Evolutionary conservation across 352 stramenopile species (phyloP).

Genomic region (Pythium vanterpoolii): DNA sequence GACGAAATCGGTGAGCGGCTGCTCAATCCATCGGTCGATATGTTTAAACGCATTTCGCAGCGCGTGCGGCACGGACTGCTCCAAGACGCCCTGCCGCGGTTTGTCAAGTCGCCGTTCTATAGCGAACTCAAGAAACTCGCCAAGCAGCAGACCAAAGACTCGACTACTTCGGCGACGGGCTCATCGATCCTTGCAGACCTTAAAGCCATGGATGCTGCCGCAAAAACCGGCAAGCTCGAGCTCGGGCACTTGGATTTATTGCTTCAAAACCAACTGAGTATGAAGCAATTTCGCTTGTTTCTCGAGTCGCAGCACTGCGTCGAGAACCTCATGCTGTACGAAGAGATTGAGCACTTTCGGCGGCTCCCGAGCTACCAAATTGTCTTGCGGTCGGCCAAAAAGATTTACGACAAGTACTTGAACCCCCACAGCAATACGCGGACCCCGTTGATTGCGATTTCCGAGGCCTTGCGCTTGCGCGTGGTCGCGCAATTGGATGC

Average conservation of each 20-base stretch:
- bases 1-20: conserved; percentile 68
- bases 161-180: too few species aligned
- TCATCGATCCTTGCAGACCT: conserved; percentile 46
- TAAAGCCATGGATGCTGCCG: conserved; percentile 51
- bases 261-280: conserved; percentile 58
- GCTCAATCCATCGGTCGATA: conserved; percentile 70
- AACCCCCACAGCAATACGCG: conserved; percentile 55
- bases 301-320: conserved; percentile 74
- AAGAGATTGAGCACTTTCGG: conserved; percentile 82
- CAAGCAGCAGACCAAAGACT: conserved; percentile 28
- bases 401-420: conserved; percentile 86
- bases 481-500: conserved; percentile 59
- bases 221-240: conserved; percentile 74
- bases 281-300: conserved; percentile 67
- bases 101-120: conserved; percentile 72
- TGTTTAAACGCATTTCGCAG: conserved; percentile 79
- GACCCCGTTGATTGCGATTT: conserved; percentile 46
- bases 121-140: conserved; percentile 51
- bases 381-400: conserved; percentile 73
- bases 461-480: conserved; percentile 39
- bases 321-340: conserved; percentile 83
- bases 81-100: conserved; percentile 72
- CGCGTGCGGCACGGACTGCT: conserved; percentile 69
- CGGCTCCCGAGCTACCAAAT: conserved; percentile 82
- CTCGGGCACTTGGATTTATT: conserved; percentile 71